Percentiles rank a stretch among this genome's conserved stretches.
Conservation (phyloP, 2,329 filamentous ascomycete species). For the Torrubiellomyces zombiae region DNA sequence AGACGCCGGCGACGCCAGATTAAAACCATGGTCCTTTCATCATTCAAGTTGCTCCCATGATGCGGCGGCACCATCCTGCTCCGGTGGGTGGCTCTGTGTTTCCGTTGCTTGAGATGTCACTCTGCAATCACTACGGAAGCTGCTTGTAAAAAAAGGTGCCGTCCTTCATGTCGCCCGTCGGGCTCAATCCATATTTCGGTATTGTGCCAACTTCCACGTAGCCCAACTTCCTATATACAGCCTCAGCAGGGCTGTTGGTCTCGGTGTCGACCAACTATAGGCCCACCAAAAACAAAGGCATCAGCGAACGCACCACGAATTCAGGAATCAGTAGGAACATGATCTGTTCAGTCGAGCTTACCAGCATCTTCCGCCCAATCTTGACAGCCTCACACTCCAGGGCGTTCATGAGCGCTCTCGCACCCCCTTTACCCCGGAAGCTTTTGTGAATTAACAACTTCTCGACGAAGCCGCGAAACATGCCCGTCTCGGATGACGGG, state of each 20-base stretch:
- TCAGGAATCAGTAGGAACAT: not conserved
- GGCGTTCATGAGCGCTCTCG: conserved; percentile 30
- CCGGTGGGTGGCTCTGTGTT: too few relatives aligned
- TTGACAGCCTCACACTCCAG: conserved; percentile 36
- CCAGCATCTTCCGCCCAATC: conserved; percentile 33
- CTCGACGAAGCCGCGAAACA: conserved; percentile 37
- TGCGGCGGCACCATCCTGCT: too few relatives aligned
- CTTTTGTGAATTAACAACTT: conserved; percentile 38
- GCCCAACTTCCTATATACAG: conserved; percentile 36
- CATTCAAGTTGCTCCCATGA: too few relatives aligned
- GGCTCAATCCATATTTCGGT: conserved; percentile 33
- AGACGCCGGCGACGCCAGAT: too few relatives aligned
- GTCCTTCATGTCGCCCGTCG: conserved; percentile 29
- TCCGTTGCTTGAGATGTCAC: too few relatives aligned
- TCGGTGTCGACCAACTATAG: conserved; percentile 35
- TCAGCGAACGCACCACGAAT: not conserved
- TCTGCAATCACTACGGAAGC: conserved; percentile 17
- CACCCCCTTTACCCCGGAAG: conserved; percentile 33
- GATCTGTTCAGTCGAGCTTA: too few relatives aligned
- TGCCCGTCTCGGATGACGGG: conserved; percentile 36
- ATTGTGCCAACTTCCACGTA: conserved; percentile 39
- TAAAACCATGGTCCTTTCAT: too few relatives aligned
- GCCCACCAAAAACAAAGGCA: too few relatives aligned
- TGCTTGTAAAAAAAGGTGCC: conserved; percentile 45
- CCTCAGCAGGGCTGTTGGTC: conserved; percentile 32